Percentiles rank a stretch among this genome's conserved stretches.
Evolutionary conservation across 768 basidiomycete species (phyloP).

Genomic region (Nevesoporus exiguus): DNA sequence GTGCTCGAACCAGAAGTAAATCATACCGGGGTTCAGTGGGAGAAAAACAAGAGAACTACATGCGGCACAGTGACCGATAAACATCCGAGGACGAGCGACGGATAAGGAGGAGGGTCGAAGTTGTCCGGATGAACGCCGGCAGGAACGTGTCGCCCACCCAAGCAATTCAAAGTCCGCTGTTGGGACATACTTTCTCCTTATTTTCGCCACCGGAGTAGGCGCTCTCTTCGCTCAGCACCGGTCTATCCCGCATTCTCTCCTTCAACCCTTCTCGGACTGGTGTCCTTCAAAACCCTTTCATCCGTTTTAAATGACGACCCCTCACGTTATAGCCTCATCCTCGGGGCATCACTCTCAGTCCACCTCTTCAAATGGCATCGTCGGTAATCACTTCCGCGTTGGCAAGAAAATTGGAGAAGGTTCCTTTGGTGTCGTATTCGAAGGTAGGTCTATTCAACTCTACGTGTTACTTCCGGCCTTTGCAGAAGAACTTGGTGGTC

Average conservation of each 20-base stretch:
- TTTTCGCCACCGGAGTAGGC: conserved; percentile 24
- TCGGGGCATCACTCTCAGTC: conserved; percentile 65
- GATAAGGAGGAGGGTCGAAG: neutral
- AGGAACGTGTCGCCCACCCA: conserved; percentile 30
- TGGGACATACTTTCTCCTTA: conserved; percentile 23
- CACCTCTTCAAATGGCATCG: conserved; percentile 64
- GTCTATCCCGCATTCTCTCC: conserved; percentile 22
- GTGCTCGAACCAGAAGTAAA: neutral
- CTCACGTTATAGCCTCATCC: conserved; percentile 81
- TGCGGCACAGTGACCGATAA: neutral
- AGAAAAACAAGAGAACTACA: neutral
- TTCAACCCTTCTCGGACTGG: conserved; percentile 29
- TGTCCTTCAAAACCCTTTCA: conserved; percentile 12
- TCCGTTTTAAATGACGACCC: conserved; percentile 58
- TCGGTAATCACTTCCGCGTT: conserved; percentile 80
- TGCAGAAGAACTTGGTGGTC: conserved; percentile 2
- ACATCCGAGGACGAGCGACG: neutral
- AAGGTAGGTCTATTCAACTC: conserved; percentile 55
- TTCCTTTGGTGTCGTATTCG: conserved; percentile 96
- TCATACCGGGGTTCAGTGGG: neutral
- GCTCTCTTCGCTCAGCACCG: conserved; percentile 23
- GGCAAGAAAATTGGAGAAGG: conserved; percentile 99
- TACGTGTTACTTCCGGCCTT: neutral
- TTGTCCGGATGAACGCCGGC: neutral
- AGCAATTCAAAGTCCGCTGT: conserved; percentile 33